These are phyloP conservation scores for Boletellus ananas DNA, from an alignment of 768 basidiomycete species.

Conservation along the genomic window DNA sequence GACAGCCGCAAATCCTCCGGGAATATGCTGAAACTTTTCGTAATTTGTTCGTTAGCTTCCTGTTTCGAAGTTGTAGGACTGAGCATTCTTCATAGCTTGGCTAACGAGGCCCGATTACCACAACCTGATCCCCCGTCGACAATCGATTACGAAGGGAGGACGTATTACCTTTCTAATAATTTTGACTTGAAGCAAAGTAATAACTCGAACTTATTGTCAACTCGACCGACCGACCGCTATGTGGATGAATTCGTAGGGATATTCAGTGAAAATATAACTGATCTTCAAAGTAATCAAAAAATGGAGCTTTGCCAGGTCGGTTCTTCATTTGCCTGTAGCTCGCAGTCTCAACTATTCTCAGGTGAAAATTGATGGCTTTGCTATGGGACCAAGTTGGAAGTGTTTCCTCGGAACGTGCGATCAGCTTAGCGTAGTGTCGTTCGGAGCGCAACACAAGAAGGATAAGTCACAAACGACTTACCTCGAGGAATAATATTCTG, in stretches of 20 bases:
- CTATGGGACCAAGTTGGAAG: slow-evolving; percentile 42
- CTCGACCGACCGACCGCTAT: neutral
- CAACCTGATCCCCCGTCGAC: slow-evolving; percentile 49
- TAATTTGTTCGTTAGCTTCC: slow-evolving; percentile 39
- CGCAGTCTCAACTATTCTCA: slow-evolving; percentile 23
- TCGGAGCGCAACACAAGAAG: slow-evolving; percentile 24
- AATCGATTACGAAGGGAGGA: slow-evolving; percentile 33
- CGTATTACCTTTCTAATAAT: slow-evolving; percentile 46
- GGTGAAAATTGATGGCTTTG: slow-evolving; percentile 42
- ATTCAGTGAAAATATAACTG: slow-evolving; percentile 47
- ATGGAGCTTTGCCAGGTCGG: slow-evolving; percentile 53
- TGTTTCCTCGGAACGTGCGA: slow-evolving; percentile 43
- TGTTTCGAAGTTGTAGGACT: neutral
- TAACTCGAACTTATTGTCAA: slow-evolving; percentile 20
- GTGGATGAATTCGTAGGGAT: slow-evolving; percentile 12
- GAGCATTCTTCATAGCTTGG: slow-evolving; percentile 32
- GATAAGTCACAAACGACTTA: slow-evolving; percentile 4
- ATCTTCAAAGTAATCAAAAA: slow-evolving; percentile 53
- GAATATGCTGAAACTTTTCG: slow-evolving; percentile 39
- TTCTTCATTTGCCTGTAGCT: neutral
- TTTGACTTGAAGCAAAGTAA: slow-evolving; percentile 46
- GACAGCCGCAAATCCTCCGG: slow-evolving; percentile 41
- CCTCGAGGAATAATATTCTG: slow-evolving; percentile 9
- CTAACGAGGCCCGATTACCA: slow-evolving; percentile 15
- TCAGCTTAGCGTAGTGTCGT: slow-evolving; percentile 34